Base-by-base conservation (phyloP, 352 stramenopile genomes). In the Peronospora farinosa region DNA sequence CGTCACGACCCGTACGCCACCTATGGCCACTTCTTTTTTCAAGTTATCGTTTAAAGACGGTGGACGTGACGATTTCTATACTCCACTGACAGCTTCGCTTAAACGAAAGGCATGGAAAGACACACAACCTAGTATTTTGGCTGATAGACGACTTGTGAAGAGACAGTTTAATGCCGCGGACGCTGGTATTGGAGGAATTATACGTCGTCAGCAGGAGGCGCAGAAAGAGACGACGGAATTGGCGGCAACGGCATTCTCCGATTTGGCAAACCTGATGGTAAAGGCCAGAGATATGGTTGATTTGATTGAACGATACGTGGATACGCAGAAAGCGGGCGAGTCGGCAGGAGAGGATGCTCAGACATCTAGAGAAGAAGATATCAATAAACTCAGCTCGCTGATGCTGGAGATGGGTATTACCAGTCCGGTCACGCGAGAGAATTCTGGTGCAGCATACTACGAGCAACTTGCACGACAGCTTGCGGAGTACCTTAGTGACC, bases 351-450 rank as follows among this genome's bases (percentile, higher is more conserved):
- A 53, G 11, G 51, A 70, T 33, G 37, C 27, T 8, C 16, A 31
- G n/a, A 46, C 51, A 27, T 52, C 63, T 23, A 65, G 51, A 11
- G 66, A 78, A 16, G 74, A 84, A 12, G 78, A 95, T 21, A 74
- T 82, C 17, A 87, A 69, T 27, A 81, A 90, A 36, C 71, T 97
- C 25, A 86, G 75, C 51, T 77, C 83, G 17, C 52, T 96, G 32
- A 89, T 96, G 72, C 67, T 95, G 15, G 84, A 97, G 64, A 96
- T 97, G 83, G 90, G 90, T 42, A 96, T 97, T 47, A 89, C 78
- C 33, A 96, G 87, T 60, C 88, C 88, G 0, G 90, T 96, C 37
- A 97, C 90, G 16, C 88, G 90, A 30, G 77, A 87, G 40, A 95
- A 94, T 57, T 73, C 88, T 10, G 90, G 90, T 10, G 80, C 69